Percentiles rank a stretch among this genome's conserved stretches.
phyloP scores from a whole-genome alignment of 371 early-diverging fungal species.

The Coemansia sp. region DNA sequence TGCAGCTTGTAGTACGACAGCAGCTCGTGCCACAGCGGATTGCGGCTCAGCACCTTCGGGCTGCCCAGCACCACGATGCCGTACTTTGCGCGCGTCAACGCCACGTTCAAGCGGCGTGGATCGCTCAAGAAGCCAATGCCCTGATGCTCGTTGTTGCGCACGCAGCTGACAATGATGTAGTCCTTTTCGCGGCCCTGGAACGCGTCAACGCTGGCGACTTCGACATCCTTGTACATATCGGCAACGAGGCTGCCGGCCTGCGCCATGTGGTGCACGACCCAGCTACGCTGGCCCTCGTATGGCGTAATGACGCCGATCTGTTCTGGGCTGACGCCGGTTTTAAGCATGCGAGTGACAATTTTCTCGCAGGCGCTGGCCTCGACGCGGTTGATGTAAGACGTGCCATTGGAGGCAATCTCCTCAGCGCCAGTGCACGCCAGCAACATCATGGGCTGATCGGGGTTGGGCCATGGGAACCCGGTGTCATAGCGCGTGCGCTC shows the following conservation, averaged over 20 bases:
- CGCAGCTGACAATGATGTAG: constrained; percentile 97
- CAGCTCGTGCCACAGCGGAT: constrained; percentile 96
- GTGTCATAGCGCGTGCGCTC: constrained; percentile 85
- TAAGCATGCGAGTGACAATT: constrained; percentile 91
- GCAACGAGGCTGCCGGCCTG: constrained; percentile 83
- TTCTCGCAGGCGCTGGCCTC: constrained; percentile 91
- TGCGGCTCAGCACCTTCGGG: constrained; percentile 88
- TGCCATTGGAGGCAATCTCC: constrained; percentile 94
- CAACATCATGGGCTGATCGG: constrained; percentile 95
- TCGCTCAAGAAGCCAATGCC: constrained; percentile 98
- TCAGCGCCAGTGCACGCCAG: constrained; percentile 91
- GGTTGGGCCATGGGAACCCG: constrained; percentile 95
- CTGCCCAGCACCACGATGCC: constrained; percentile 96
- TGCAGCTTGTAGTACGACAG: constrained; percentile 90
- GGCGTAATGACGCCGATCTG: constrained; percentile 99
- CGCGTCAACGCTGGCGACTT: constrained; percentile 98
- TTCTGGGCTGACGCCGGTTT: constrained; percentile 79
- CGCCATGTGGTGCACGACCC: constrained; percentile 92
- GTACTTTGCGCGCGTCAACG: constrained; percentile 94
- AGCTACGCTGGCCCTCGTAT: constrained; percentile 98
- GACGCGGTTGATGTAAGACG: constrained; percentile 93
- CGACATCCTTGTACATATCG: constrained; percentile 94
- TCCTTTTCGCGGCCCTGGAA: constrained; percentile 99
- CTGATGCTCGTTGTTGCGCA: constrained; percentile 95
- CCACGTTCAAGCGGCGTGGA: constrained; percentile 97